Evolutionary conservation across 148 eudicot genomes (phyloP).

Genomic region (Bassia scoparia): DNA sequence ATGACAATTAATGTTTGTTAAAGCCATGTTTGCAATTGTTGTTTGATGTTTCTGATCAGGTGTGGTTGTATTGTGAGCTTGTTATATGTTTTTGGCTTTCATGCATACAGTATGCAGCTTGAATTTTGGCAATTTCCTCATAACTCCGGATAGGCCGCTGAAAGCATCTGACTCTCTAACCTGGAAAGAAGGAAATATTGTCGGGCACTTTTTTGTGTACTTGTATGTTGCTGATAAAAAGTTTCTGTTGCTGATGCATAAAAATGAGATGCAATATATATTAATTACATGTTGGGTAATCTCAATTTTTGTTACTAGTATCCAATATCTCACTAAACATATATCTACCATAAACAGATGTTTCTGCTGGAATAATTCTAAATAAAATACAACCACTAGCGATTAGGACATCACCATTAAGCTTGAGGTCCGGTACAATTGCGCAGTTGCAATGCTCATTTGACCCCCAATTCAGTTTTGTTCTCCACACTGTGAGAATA

Average conservation of each 20-base stretch:
- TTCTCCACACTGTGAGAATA: conserved; percentile 72
- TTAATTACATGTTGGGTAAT: neutral
- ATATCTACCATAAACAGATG: conserved; percentile 9
- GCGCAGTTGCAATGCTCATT: conserved; percentile 76
- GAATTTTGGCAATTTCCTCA: too few relatives aligned
- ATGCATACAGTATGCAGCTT: too few relatives aligned
- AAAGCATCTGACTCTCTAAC: neutral
- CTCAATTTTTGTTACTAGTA: conserved; percentile 12
- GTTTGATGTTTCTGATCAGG: too few relatives aligned
- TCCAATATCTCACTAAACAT: conserved; percentile 11
- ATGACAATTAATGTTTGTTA: too few relatives aligned
- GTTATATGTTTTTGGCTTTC: too few relatives aligned
- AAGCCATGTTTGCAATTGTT: too few relatives aligned
- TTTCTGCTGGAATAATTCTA: neutral
- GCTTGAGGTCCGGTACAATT: conserved; percentile 72
- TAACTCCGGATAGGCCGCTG: too few relatives aligned
- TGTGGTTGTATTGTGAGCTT: too few relatives aligned
- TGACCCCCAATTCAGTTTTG: conserved; percentile 78
- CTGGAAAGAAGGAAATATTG: neutral
- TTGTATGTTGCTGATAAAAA: neutral
- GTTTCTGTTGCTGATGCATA: conserved; percentile 1
- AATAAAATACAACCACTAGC: conserved; percentile 25
- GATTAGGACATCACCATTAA: conserved; percentile 66
- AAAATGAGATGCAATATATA: conserved; percentile 12
- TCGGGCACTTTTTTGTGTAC: neutral